These are phyloP conservation scores for Umbelopsis sp. DNA, from an alignment of 192 early-diverging fungal genomes.

Conservation along the genomic window DNA sequence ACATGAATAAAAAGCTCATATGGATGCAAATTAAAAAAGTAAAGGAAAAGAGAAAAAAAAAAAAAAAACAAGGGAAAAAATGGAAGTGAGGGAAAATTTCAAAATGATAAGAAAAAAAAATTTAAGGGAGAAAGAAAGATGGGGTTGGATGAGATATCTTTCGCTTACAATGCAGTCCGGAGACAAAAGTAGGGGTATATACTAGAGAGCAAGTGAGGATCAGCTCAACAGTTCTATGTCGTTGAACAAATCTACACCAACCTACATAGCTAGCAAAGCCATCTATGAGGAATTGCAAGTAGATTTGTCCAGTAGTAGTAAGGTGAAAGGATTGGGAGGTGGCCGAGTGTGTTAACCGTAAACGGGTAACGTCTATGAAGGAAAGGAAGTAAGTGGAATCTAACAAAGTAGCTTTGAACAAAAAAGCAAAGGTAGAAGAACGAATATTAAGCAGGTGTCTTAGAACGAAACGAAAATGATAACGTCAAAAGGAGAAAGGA, in stretches of 20 bases:
- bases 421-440: neutral
- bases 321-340: neutral
- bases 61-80: slow-evolving; percentile 18
- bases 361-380: slow-evolving; percentile 19
- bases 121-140: neutral
- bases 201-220: neutral
- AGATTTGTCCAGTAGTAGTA: neutral
- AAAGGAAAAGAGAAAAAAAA: slow-evolving; percentile 2
- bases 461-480: slow-evolving; percentile 3
- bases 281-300: neutral
- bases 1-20: neutral
- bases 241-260: neutral
- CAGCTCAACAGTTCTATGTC: slow-evolving; percentile 7
- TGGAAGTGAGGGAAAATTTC: slow-evolving; percentile 6
- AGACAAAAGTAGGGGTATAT: slow-evolving; percentile 1
- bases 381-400: slow-evolving; percentile 3
- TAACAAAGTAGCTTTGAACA: slow-evolving; percentile 6
- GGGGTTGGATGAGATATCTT: neutral
- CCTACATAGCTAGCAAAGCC: neutral
- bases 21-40: neutral
- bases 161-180: neutral
- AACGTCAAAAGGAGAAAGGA: slow-evolving; percentile 21
- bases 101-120: neutral
- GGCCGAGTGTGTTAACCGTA: slow-evolving; percentile 15
- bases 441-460: neutral